Evolutionary conservation across 768 basidiomycete genomes (phyloP), one percentile per base, ranked within the genome.

Genomic region (Saitozyma podzolica): DNA sequence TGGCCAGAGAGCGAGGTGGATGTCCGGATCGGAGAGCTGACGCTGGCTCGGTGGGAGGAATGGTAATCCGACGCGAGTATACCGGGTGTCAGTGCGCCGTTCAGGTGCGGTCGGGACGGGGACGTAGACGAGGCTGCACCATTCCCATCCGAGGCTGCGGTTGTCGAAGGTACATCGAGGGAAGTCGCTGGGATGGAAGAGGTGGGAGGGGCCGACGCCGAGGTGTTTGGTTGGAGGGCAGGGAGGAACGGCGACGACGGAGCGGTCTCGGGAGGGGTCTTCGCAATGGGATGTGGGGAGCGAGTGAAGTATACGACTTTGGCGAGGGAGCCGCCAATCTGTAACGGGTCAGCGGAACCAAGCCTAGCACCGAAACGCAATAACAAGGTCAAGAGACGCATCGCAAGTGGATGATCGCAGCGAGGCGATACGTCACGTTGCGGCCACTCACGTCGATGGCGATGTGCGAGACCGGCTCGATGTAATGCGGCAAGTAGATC

Each of bases 241-340:
- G 39, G 64, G 56, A 64, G 66, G 42, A 70, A 61, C 20, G 62
- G 63, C 9, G 63, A 68, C 13, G 70, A 64, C 16, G 62, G 72
- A 29, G 50, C 52, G 20, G 69, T 63, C 16, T 56, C 58, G 13
- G 70, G 68, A n/a, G 67, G 69, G 2, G 68, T 70, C 11, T 65
- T 70, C 14, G 71, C 59, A 40, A 68, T 61, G 6, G 71, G 68
- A 39, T 68, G 49, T 4, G 90, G 88, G 8, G 93, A 92, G 54
- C 96, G 89, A 50, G 95, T 97, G 80, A 98, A 98, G 82, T 97
- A 99, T 70, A 96, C 92, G 56, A 99, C 91, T 80, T 99, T 99
- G 64, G 94, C 95, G 13, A 99, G 82, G 11, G 94, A 96, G 49
- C 96, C 96, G 37, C 96, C 96, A 76, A 98, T 89, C 94, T 97